A percentile compares a stretch with the other conserved stretches of the same genome.
phyloP scores from a whole-genome alignment of 164 flowering plant species.

The Brasenia schreberi region DNA sequence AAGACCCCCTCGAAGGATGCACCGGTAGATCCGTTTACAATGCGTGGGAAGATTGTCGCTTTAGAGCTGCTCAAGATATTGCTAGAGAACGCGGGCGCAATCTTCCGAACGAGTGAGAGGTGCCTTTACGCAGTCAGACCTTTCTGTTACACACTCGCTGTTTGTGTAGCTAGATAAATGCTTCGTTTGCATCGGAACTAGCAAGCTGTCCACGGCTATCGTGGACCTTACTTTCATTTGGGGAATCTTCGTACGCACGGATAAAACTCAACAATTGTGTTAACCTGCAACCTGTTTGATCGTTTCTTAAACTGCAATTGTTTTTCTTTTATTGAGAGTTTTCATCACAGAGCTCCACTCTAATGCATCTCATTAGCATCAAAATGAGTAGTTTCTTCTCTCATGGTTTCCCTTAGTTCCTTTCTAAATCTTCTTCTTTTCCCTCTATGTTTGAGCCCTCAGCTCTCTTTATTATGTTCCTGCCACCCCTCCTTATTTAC shows the following conservation, averaged over 20 bases:
- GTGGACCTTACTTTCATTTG: too few species aligned
- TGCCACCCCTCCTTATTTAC: not conserved
- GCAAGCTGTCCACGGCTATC: too few species aligned
- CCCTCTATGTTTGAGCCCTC: not conserved
- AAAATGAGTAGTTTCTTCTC: not conserved
- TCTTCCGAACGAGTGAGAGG: conserved; percentile 98
- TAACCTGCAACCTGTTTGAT: too few species aligned
- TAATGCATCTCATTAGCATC: too few species aligned
- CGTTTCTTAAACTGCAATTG: too few species aligned
- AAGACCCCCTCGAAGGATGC: conserved; percentile 99
- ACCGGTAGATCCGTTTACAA: conserved; percentile 72
- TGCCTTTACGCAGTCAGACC: conserved; percentile 8
- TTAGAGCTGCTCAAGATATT: conserved; percentile 93
- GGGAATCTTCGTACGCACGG: too few species aligned
- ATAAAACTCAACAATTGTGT: too few species aligned
- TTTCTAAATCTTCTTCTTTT: not conserved
- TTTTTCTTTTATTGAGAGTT: too few species aligned
- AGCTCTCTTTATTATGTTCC: not conserved
- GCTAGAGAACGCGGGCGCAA: conserved; percentile 97
- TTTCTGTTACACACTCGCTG: too few species aligned
- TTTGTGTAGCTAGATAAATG: too few species aligned
- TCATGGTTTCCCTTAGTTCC: not conserved
- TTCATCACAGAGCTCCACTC: too few species aligned
- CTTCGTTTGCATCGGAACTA: too few species aligned
- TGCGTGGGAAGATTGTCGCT: conserved; percentile 98